Evolutionary conservation across 2,329 filamentous ascomycete genomes (phyloP), one percentile per base, ranked within the genome.

Genomic region (Sarocladiaceae sp.): DNA sequence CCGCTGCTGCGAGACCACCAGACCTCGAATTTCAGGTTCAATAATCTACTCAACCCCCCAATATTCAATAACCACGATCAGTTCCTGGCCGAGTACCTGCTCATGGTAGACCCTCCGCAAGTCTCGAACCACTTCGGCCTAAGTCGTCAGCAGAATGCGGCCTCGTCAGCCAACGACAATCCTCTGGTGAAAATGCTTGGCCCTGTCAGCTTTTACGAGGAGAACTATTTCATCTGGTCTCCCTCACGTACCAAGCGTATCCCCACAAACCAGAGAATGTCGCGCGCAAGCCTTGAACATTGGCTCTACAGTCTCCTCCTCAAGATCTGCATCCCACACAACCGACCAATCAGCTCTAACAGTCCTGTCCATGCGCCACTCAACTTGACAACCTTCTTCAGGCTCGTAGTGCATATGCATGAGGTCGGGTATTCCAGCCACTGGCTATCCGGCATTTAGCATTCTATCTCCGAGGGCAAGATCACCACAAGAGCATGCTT

Each of bases 11-110:
- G 55, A n/a, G 55, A 60, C 44, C 48, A 57, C 47, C 52, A 56
- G 39, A n/a, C 11, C 3, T 56, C 62, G 31, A 56, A 58, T 52
- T 39, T 66, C 10, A 54, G 54, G 17, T 64, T 63, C 28, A 62
- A 54, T 31, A 59, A 59, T 17, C 53, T 63, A 2, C 59, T 63
- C n/a, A 65, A 64, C 48, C 57, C 62, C 2, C 56, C 58, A 20
- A 46, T 51, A 37, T 66, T 63, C 54, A 22, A 54, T 1, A 52
- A 47, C 18, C 56, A 63, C 47, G 51, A 61, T 10, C 52, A 60
- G 7, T 64, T 64, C 37, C 62, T 63, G 46, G 53, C 63, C 3
- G 63, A 66, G 46, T 61, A 65, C 37, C 42, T 66, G 3, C 53
- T 66, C 31, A 64, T 67, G 62, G 33, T 59, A 18, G 56, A 66